Conservation (phyloP, 139 green algal genomes). For the Picochlorum sp. region DNA sequence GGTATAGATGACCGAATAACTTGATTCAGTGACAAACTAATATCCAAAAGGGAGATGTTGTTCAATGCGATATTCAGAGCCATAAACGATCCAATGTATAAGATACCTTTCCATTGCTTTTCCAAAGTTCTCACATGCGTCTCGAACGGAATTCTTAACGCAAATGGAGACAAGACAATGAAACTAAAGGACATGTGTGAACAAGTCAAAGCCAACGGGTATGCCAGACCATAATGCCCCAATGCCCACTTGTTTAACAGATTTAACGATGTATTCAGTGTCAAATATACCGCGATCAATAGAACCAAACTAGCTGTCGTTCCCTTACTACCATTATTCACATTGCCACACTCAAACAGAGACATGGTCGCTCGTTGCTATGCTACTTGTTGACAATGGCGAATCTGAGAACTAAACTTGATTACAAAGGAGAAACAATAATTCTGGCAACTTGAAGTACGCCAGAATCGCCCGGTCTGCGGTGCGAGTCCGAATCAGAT, state of each 20-base stretch:
- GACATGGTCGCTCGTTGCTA: too few species aligned
- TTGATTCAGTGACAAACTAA: conserved; percentile 51
- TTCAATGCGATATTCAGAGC: conserved; percentile 51
- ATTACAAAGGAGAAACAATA: too few species aligned
- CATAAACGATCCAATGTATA: conserved; percentile 48
- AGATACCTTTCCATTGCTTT: conserved; percentile 40
- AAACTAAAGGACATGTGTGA: conserved; percentile 53
- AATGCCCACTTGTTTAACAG: conserved; percentile 36
- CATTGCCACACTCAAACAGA: too few species aligned
- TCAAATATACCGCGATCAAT: conserved; percentile 15
- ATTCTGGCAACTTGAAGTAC: too few species aligned
- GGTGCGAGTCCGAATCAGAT: too few species aligned
- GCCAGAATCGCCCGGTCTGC: too few species aligned
- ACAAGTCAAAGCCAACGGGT: conserved; percentile 47
- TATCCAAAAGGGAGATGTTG: conserved; percentile 44
- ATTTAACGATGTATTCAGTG: conserved; percentile 23
- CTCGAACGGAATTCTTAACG: conserved; percentile 21
- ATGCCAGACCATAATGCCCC: conserved; percentile 45
- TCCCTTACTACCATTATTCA: neutral
- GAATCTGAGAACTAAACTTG: too few species aligned
- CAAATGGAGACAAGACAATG: conserved; percentile 33
- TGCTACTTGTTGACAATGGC: too few species aligned
- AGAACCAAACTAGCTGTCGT: neutral
- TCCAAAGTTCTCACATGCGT: conserved; percentile 34
- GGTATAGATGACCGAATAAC: conserved; percentile 53